Base-by-base conservation (phyloP, 148 eudicot species). In the Tetragonia tetragonoides region DNA sequence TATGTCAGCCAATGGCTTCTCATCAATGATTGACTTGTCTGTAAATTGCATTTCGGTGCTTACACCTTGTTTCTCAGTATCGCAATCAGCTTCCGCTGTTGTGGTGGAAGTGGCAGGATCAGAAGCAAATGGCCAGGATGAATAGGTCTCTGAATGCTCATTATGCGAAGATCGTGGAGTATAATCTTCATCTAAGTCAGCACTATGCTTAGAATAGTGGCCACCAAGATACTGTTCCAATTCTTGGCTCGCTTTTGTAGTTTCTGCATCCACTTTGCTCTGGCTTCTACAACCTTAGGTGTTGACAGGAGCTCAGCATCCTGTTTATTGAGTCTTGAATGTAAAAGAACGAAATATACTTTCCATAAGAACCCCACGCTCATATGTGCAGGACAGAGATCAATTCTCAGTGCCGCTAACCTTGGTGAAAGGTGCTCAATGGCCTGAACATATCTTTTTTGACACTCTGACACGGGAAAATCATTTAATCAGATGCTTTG, bases 391-490 rank as follows among this genome's bases (percentile, higher is more conserved):
- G 97, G 97, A 78, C 94, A 90, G 60, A 93, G 87, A 79, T 93
- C 98, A 72, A 87, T 86, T 86, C 94, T 89, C 71, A 94, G 97
- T 86, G 98, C 98, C 64, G 94, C 94, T 81, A 94, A 84, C 82
- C 93, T 88, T 16, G 90, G 95, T 4, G 86, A 82, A 42, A 91
- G 90, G 66, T 70, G 84, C 78, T 94, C 94, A 75, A 94, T 79
- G 56, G 94, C 92, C 81, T 79, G 75, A 40, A 82, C 89, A 85
- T 94, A 97, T 87, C 83, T 68, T 75, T 77, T 81, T 66, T 91
- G 97, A 18, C 86, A 85, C 79, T 90, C 89, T 62, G 98, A 91
- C 85, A 92, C 84, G 41, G 86, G 85, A 75, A 94, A 92, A n/a
- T n/a, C n/a, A n/a, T n/a, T n/a, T n/a, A n/a, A n/a, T n/a, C n/a